Evolutionary conservation across 1,139 yeast species (phyloP).

Genomic region (Blastobotrys persicus): DNA sequence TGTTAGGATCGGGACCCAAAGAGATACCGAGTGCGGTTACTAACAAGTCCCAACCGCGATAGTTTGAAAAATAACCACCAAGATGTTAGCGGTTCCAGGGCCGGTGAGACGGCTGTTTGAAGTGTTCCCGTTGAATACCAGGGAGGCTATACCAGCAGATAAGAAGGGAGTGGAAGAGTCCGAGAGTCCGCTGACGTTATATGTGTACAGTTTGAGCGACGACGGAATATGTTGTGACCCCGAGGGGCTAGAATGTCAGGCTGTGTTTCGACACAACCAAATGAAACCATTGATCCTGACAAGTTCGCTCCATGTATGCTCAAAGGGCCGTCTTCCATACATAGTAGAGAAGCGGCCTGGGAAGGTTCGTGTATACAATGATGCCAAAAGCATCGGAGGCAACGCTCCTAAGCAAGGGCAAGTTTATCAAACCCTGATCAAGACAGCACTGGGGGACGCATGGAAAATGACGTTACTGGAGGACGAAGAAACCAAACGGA

Average conservation of each 20-base stretch:
- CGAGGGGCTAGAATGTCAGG: conserved; percentile 29
- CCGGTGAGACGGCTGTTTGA: conserved; percentile 48
- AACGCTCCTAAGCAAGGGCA: conserved; percentile 7
- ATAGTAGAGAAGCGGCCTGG: conserved; percentile 14
- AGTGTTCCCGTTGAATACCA: conserved; percentile 46
- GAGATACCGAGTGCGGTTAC: no score
- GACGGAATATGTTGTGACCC: conserved; percentile 32
- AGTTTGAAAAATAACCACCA: not conserved
- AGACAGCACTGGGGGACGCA: conserved; percentile 32
- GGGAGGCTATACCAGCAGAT: conserved; percentile 34
- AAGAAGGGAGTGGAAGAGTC: conserved; percentile 6
- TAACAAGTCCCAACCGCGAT: no score
- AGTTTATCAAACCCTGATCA: conserved; percentile 29
- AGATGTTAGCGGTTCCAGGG: conserved; percentile 41
- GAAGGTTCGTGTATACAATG: conserved; percentile 13
- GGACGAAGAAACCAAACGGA: conserved; percentile 16
- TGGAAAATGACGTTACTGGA: conserved; percentile 32
- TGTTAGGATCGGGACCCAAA: no score
- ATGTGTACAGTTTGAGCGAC: conserved; percentile 29
- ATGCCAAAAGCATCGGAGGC: conserved; percentile 12
- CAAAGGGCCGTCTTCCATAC: conserved; percentile 26
- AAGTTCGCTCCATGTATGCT: conserved; percentile 19
- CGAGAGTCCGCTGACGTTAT: conserved; percentile 19
- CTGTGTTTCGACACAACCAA: not conserved
- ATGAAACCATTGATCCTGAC: conserved; percentile 17